Base-by-base conservation (phyloP, 2,329 filamentous ascomycete genomes). In the Penicillium psychrosexuale region DNA sequence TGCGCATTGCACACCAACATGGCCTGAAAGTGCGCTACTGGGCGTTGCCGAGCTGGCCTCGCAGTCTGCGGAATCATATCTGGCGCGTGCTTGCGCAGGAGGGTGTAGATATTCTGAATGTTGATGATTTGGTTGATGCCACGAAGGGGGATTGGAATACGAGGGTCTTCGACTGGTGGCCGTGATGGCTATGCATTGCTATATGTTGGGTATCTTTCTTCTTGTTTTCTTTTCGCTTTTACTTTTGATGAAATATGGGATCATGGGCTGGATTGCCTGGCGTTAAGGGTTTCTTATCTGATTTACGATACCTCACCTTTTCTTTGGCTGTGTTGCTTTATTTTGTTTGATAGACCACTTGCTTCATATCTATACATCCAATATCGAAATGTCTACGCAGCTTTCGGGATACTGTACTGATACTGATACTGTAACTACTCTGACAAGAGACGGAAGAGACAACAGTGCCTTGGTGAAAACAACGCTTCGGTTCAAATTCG, bases 1-100 rank as follows among this genome's bases (percentile, higher is more conserved):
- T 85, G 38, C 70, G 71, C 0, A 77, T 75, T 8, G 82, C 83
- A 4, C 77, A 82, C 51, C 63, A 70, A 2, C 71, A 76, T 9
- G 82, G 82, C 0, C 65, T 85, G 40, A 82, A 82, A 60, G 78
- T 77, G 1, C 68, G 83, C 45, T 85, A 84, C 60, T 85, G 82
- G 82, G 74, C 75, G 24, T 75, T 81, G 11, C 82, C 82, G 0
- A 71, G 66, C 50, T 85, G 82, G 82, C 83, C 83, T 1, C 68
- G 77, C 5, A 75, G 75, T 38, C 59, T 83, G 65, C 69, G 82
- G 42, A 82, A 84, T 62, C 74, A 77, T 47, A 67, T 85, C 15
- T 85, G 82, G 83, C 72, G 74, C 8, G 70, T 81, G 19, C 65
- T 85, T 17, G 75, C 80, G 11, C 69, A 75, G 30, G 80, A 84